Evolutionary conservation across 2,329 filamentous ascomycete genomes (phyloP).

Genomic region (Xylariaceae sp.): DNA sequence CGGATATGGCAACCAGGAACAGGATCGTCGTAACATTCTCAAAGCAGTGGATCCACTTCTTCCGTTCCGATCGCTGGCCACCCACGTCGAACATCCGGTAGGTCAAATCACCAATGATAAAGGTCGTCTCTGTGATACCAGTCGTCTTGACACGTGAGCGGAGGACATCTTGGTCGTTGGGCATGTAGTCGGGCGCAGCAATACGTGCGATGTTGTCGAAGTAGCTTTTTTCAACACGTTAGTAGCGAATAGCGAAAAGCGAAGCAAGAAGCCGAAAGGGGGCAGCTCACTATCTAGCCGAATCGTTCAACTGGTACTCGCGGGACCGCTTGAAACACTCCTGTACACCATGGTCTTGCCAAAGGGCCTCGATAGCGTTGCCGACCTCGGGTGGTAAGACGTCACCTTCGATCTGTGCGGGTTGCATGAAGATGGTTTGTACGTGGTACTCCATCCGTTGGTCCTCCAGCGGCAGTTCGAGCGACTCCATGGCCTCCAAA

Average conservation of each 20-base stretch:
- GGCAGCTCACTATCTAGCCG: slow-evolving; percentile 78
- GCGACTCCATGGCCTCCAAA: slow-evolving; percentile 63
- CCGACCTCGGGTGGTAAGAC: slow-evolving; percentile 91
- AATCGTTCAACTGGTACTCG: slow-evolving; percentile 96
- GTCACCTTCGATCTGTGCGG: slow-evolving; percentile 92
- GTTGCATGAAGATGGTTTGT: slow-evolving; percentile 98
- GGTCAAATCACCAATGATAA: slow-evolving; percentile 89
- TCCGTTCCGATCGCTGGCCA: slow-evolving; percentile 90
- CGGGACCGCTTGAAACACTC: slow-evolving; percentile 92
- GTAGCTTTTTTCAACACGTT: slow-evolving; percentile 54
- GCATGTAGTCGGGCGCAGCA: slow-evolving; percentile 84
- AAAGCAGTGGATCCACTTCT: slow-evolving; percentile 99
- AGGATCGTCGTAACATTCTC: slow-evolving; percentile 96
- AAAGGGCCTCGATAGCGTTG: slow-evolving; percentile 84
- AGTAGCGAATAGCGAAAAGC: not conserved
- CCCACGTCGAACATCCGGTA: slow-evolving; percentile 98
- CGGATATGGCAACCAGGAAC: slow-evolving; percentile 93
- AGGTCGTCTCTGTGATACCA: slow-evolving; percentile 93
- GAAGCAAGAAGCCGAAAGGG: not conserved
- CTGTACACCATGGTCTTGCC: slow-evolving; percentile 89
- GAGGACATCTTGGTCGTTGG: slow-evolving; percentile 91
- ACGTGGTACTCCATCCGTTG: slow-evolving; percentile 94
- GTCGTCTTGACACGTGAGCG: slow-evolving; percentile 96
- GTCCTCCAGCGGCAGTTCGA: slow-evolving; percentile 79
- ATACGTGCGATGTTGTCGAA: slow-evolving; percentile 94